Evolutionary conservation across 768 basidiomycete species (phyloP), one percentile per base, ranked within the genome.

Genomic region (Pluteus cervinus): DNA sequence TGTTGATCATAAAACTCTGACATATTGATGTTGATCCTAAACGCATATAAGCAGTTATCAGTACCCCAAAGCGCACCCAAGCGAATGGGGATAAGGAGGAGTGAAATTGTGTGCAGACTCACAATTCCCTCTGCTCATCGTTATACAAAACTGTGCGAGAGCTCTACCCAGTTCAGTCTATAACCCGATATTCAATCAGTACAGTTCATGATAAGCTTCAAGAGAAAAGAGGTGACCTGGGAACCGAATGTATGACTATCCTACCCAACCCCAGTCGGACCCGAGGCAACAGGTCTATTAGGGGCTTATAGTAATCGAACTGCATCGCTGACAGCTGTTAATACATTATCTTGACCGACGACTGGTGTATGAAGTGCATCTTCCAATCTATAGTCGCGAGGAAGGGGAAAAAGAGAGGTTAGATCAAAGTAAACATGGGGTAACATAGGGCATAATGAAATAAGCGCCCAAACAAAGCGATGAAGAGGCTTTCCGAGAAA

Each of bases 131-230:
- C 40, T 84, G 79, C 52, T 92, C 89, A 44, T 92, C 87, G 42
- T 90, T 83, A 63, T 89, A 96, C 40, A 98, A 55, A 96, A 96
- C 0, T 69, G 72, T 0, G 92, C 90, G 9, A 97, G 71, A 0
- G 86, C 79, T 58, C 96, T 96, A 53, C 83, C 84, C 5, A 96
- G 68, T 48, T 91, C 90, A 0, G 91, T 94, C 84, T 88, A 55
- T 36, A 24, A 23, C 15, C 15, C n/a, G n/a, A 6, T 32, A 8
- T 29, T 14, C 22, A 4, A 40, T 30, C 38, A 30, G 40, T 23
- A 7, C 31, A 12, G 41, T 18, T n/a, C 24, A 30, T 21, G 20
- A 4, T n/a, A n/a, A n/a, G n/a, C n/a, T n/a, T n/a, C n/a, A n/a
- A n/a, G n/a, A n/a, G n/a, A n/a, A n/a, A n/a, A n/a, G n/a, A n/a